These are phyloP conservation scores for Euclidium syriacum DNA, from an alignment of 345 rosid species.

Conservation along the genomic window DNA sequence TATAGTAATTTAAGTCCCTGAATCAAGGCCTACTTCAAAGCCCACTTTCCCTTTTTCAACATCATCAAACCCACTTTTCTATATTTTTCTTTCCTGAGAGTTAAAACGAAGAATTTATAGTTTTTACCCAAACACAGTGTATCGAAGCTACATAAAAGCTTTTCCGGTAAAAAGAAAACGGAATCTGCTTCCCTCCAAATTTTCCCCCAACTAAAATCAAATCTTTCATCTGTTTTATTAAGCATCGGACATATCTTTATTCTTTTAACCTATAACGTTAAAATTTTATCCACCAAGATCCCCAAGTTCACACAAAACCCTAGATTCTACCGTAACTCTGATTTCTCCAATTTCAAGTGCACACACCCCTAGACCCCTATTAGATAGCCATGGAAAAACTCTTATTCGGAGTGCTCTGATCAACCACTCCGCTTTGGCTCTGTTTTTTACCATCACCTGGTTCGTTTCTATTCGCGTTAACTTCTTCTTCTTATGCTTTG, in stretches of 20 bases:
- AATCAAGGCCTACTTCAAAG: conserved; percentile 4
- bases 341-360: not conserved
- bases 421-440: no score
- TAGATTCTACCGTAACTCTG: conserved; percentile 13
- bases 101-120: not conserved
- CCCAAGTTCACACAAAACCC: conserved; percentile 27
- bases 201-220: not conserved
- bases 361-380: no score
- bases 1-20: not conserved
- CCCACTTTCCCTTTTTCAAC: conserved; percentile 10
- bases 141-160: no score
- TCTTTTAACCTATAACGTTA: conserved; percentile 2
- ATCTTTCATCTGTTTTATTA: not conserved
- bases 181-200: conserved; percentile 26
- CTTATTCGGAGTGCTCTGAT: no score
- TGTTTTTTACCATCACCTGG: no score
- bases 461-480: no score
- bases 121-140: not conserved
- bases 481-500: no score
- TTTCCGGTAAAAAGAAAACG: conserved; percentile 14
- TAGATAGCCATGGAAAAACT: no score
- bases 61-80: conserved; percentile 19
- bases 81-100: not conserved
- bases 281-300: conserved; percentile 1
- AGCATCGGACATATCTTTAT: not conserved